These are phyloP conservation scores for Lactifluus hygrophoroides DNA, from an alignment of 768 basidiomycete genomes.

Conservation along the genomic window DNA sequence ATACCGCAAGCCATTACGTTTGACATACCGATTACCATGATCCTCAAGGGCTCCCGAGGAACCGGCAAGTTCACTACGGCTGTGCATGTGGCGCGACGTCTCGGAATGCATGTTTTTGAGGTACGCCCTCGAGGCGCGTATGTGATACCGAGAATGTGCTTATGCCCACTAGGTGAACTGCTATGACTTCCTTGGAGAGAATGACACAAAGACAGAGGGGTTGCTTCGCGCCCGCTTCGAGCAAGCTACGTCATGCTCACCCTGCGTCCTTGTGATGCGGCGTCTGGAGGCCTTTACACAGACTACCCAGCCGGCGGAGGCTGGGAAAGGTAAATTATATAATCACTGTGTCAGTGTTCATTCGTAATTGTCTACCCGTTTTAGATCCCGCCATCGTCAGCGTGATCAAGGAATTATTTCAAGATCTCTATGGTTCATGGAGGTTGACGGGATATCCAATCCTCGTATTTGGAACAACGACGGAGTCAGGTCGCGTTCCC, in stretches of 20 bases:
- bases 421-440: constrained; percentile 48
- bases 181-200: constrained; percentile 75
- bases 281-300: constrained; percentile 74
- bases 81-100: constrained; percentile 41
- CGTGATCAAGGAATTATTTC: constrained; percentile 55
- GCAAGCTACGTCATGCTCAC: constrained; percentile 67
- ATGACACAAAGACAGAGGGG: constrained; percentile 64
- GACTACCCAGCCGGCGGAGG: constrained; percentile 53
- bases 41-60: constrained; percentile 75
- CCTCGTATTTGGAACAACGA: constrained; percentile 65
- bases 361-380: background rate
- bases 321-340: constrained; percentile 48
- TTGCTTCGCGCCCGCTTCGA: constrained; percentile 66
- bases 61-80: constrained; percentile 71
- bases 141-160: constrained; percentile 1
- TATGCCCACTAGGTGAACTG: constrained; percentile 61
- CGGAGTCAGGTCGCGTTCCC: constrained; percentile 57
- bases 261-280: constrained; percentile 74
- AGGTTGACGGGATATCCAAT: constrained; percentile 59
- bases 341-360: background rate
- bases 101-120: constrained; percentile 77
- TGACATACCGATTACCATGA: constrained; percentile 56
- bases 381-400: constrained; percentile 53
- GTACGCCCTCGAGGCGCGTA: constrained; percentile 30
- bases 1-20: constrained; percentile 49